Evolutionary conservation across 495 filamentous ascomycete species (phyloP), one percentile per base, ranked within the genome.

Genomic region (Cercophora newfieldiana): DNA sequence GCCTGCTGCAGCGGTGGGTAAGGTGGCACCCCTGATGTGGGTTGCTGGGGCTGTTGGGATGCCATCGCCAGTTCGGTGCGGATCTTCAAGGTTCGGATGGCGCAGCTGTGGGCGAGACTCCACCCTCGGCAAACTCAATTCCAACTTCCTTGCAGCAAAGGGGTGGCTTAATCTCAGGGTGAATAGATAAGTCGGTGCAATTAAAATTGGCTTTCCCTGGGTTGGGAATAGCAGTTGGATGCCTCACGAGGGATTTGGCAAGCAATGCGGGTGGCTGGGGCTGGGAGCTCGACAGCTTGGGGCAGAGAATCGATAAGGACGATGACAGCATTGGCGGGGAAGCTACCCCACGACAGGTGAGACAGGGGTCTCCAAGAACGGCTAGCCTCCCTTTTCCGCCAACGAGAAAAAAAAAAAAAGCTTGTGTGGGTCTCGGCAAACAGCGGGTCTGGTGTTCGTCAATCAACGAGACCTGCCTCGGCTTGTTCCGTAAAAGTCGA

Each of bases 301-400:
- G 18, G 12, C 37, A n/a, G 37, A 44, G 37, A 44, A 44, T 57
- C 54, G 54, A 53, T 22, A 53, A 53, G 21, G 26, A 18, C 54
- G 18, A 57, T 57, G 54, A 57, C 54, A 28, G 26, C 54, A 57
- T 57, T 25, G 21, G 21, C 21, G 54, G 54, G 54, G 26, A 53
- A 57, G 54, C 54, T 57, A 57, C 54, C 54, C 54, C 54, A 57
- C 54, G 54, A 8, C 3, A 57, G 26, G 54, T 30, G 54, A 57
- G 54, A 57, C 54, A 57, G 54, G 22, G 50, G 50, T 5, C 25
- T 1, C 54, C 54, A 57, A 25, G 54, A 57, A 28, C 3, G 28
- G 25, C 54, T 57, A 57, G 54, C 54, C 30, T 10, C 25, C 1
- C 50, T 22, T 22, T 7, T 22, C n/a, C 21, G 50, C 22, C 54